phyloP scores from a whole-genome alignment of 2,329 filamentous ascomycete genomes.

The Epichloe bromicola region DNA sequence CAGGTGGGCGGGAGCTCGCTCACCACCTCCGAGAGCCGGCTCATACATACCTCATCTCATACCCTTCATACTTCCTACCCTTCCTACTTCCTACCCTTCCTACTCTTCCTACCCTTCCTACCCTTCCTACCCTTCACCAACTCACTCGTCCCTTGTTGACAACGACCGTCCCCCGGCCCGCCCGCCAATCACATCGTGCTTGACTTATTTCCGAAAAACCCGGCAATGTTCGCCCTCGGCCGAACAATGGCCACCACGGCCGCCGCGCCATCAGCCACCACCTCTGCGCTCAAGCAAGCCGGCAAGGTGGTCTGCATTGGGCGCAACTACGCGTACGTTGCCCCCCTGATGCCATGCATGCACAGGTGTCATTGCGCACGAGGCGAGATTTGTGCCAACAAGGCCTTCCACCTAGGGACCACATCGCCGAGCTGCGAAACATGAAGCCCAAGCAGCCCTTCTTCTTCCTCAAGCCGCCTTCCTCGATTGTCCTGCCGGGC shows the following conservation, averaged over 20 bases:
- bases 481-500: slow-evolving; percentile 68
- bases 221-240: slow-evolving; percentile 23
- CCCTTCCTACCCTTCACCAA: too few relatives aligned
- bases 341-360: neutral
- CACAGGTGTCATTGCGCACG: neutral
- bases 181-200: too few relatives aligned
- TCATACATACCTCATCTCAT: neutral
- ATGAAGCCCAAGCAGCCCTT: slow-evolving; percentile 85
- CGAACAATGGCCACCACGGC: slow-evolving; percentile 26
- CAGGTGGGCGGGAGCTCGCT: neutral
- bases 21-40: neutral
- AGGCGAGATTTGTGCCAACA: neutral
- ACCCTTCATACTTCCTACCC: too few relatives aligned
- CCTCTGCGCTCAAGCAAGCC: slow-evolving; percentile 38
- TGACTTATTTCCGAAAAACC: too few relatives aligned
- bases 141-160: neutral
- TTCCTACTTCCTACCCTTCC: too few relatives aligned
- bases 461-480: slow-evolving; percentile 95
- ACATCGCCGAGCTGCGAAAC: slow-evolving; percentile 85
- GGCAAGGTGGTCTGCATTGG: slow-evolving; percentile 85
- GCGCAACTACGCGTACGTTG: slow-evolving; percentile 83
- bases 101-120: too few relatives aligned
- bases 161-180: neutral
- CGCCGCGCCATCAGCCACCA: slow-evolving; percentile 22
- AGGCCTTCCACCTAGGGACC: slow-evolving; percentile 47